Evolutionary conservation across 352 stramenopile species (phyloP).

Genomic region (Phytophthora hibernalis): DNA sequence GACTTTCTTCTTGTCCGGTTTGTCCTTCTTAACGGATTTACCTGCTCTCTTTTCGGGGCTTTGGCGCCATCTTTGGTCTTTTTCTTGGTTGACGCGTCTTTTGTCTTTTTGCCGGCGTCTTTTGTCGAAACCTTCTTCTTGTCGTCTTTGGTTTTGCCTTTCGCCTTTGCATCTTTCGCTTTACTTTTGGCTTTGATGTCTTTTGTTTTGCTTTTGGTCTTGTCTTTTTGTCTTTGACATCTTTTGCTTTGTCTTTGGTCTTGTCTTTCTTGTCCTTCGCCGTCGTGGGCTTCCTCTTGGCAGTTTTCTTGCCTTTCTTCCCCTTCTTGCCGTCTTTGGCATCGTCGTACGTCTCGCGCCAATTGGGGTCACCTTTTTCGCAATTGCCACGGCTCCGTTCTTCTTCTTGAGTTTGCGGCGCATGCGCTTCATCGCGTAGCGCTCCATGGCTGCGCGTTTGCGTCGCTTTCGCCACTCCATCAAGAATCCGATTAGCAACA

Average conservation of each 20-base stretch:
- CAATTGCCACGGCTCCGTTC: constrained; percentile 88
- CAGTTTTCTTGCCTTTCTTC: constrained; percentile 35
- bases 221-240: no score
- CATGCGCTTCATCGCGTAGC: constrained; percentile 96
- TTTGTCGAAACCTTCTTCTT: constrained; percentile 23
- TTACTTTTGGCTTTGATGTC: constrained; percentile 21
- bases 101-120: constrained; percentile 32
- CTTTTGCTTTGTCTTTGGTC: constrained; percentile 24
- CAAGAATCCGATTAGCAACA: constrained; percentile 84
- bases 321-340: constrained; percentile 66
- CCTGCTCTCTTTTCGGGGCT: constrained; percentile 11
- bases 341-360: constrained; percentile 76
- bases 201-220: constrained; percentile 23
- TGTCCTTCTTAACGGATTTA: constrained; percentile 32
- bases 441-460: constrained; percentile 91
- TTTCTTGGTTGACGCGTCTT: constrained; percentile 27
- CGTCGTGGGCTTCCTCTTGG: constrained; percentile 38
- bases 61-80: constrained; percentile 30
- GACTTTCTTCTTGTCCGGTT: constrained; percentile 32
- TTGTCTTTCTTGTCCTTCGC: constrained; percentile 42
- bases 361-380: constrained; percentile 67
- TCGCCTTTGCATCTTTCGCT: constrained; percentile 25
- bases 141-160: constrained; percentile 25
- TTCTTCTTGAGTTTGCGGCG: constrained; percentile 93
- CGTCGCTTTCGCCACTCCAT: constrained; percentile 93